phyloP scores from a whole-genome alignment of 805 yeast genomes.

The Candida nanaspora region DNA sequence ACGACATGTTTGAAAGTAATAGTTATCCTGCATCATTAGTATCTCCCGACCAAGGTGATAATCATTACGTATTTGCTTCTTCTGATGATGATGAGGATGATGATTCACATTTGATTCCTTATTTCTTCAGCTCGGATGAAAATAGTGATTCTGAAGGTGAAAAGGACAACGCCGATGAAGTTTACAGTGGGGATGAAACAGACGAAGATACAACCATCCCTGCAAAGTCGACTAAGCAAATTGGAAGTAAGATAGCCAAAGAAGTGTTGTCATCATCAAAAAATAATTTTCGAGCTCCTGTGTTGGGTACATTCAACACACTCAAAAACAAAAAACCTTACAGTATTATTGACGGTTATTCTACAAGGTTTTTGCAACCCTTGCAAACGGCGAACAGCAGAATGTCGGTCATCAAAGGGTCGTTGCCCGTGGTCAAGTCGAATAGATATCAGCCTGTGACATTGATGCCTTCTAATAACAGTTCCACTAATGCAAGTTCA shows the following conservation, averaged over 20 bases:
- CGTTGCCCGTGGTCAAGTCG: slow-evolving; percentile 2
- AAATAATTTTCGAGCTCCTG: slow-evolving; percentile 84
- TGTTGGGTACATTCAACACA: slow-evolving; percentile 87
- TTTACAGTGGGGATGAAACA: slow-evolving; percentile 75
- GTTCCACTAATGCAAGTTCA: background rate
- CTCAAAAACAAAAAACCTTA: slow-evolving; percentile 67
- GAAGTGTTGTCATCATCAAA: slow-evolving; percentile 86
- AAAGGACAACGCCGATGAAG: slow-evolving; percentile 38
- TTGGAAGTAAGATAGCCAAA: slow-evolving; percentile 80
- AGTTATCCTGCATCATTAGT: background rate
- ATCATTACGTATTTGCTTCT: slow-evolving; percentile 16
- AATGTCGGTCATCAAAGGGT: slow-evolving; percentile 18
- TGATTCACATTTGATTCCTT: slow-evolving; percentile 66
- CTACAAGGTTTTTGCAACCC: slow-evolving; percentile 75
- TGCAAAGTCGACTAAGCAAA: slow-evolving; percentile 49
- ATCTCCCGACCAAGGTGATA: slow-evolving; percentile 11
- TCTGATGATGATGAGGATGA: slow-evolving; percentile 35
- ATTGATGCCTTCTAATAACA: background rate
- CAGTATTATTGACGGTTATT: slow-evolving; percentile 90
- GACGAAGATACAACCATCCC: slow-evolving; percentile 89
- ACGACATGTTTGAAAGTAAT: slow-evolving; percentile 14
- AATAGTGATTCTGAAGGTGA: slow-evolving; percentile 11
- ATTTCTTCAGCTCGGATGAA: slow-evolving; percentile 43
- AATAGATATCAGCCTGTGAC: background rate
- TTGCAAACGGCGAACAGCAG: slow-evolving; percentile 10